Evolutionary conservation across 208 protist genomes (phyloP).

Genomic region (Acanthamoeba comandoni): DNA sequence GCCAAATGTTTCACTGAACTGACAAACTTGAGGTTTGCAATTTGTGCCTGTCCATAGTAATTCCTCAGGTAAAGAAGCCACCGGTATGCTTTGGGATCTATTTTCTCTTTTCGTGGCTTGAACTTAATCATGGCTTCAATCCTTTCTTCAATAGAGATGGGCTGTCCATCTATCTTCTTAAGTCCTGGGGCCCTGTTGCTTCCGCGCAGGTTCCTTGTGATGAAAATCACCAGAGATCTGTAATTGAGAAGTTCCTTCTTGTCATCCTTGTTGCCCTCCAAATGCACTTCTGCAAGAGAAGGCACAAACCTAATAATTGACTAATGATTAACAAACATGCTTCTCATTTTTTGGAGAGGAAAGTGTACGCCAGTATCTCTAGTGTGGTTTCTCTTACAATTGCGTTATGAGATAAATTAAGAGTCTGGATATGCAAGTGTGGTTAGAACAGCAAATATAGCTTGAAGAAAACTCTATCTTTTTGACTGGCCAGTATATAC

Average conservation of each 20-base stretch:
- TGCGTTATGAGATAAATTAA: slow-evolving; percentile 8
- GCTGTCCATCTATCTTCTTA: neutral
- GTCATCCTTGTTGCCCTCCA: slow-evolving; percentile 22
- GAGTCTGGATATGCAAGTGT: neutral
- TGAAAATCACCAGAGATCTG: neutral
- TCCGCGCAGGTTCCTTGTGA: neutral
- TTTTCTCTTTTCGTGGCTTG: slow-evolving; percentile 12
- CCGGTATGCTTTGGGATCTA: neutral
- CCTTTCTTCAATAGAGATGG: neutral
- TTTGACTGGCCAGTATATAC: no score
- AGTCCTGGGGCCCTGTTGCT: neutral
- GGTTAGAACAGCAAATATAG: no score
- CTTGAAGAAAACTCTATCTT: no score
- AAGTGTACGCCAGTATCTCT: neutral
- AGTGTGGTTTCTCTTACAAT: neutral
- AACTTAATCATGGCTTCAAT: slow-evolving; percentile 26
- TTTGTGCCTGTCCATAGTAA: neutral
- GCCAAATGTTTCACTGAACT: neutral
- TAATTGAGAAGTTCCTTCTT: neutral
- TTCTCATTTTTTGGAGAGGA: neutral
- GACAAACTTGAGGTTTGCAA: neutral
- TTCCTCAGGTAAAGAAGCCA: neutral
- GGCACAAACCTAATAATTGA: slow-evolving; percentile 13
- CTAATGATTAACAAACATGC: neutral
- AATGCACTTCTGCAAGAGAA: neutral